Evolutionary conservation across 2,329 filamentous ascomycete species (phyloP), one percentile per base, ranked within the genome.

Genomic region (Pestalotiopsis sp.): DNA sequence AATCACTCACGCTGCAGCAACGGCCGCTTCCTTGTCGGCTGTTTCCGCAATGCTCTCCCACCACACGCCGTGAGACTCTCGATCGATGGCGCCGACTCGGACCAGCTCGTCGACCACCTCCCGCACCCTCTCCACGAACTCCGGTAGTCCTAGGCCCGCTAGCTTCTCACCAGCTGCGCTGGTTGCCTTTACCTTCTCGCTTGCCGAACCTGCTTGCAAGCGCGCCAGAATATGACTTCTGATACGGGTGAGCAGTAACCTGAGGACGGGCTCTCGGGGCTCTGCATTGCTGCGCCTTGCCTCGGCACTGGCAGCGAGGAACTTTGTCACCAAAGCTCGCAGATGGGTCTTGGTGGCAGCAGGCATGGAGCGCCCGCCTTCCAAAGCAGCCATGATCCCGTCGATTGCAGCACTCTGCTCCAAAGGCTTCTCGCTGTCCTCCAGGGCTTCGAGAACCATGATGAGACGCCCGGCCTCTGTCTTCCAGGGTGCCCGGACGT

Each of bases 401-500:
- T 90, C 85, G 35, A 89, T 83, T 3, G 84, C 85, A 14, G 85
- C 81, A 38, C 74, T 69, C 66, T 76, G 72, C 56, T 89, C 87
- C 2, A 83, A 72, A 1, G 79, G 72, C 67, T 81, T 83, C 2
- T 85, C 80, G 56, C 84, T 78, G 40, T 74, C 75, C 48, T 79
- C 77, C 61, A 84, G 80, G 14, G 83, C 86, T 70, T 91, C 90
- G 11, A 94, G 85, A 0, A 93, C 87, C 1, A 87, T 81, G 82
- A 91, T 88, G 71, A 94, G 88, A n/a, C 92, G 88, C 2, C 84
- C 82, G 0, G 92, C 91, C 78, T 94, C 91, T 26, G 84, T 87
- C 78, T 91, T 93, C 93, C 93, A 96, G 22, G 91, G 89, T 13
- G 87, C 87, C 58, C 93, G 89, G 3, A 94, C 91, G 74, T 95